These are phyloP conservation scores for Funneliformis caledonium DNA, from an alignment of 371 early-diverging fungal species.

Conservation along the genomic window DNA sequence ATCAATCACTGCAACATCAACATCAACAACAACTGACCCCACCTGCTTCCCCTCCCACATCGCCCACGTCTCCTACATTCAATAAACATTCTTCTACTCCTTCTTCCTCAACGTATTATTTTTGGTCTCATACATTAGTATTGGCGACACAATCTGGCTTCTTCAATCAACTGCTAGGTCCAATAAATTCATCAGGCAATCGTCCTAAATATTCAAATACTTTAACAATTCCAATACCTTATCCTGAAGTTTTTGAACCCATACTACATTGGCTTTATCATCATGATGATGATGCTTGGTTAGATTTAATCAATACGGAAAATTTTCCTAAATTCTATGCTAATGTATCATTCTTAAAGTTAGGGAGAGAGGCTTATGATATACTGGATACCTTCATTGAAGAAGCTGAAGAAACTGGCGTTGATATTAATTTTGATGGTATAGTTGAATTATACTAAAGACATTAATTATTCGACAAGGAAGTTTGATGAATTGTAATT, in stretches of 20 bases:
- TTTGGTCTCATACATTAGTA: constrained; percentile 10
- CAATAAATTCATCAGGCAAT: neutral
- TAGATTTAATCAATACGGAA: constrained; percentile 24
- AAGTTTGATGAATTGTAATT: too few species aligned
- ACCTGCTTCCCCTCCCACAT: neutral
- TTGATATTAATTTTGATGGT: constrained; percentile 23
- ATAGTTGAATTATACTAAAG: constrained; percentile 11
- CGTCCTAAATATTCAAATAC: neutral
- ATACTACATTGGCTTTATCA: constrained; percentile 37
- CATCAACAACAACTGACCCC: neutral
- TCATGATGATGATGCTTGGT: constrained; percentile 37
- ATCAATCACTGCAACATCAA: neutral
- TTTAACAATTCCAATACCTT: constrained; percentile 21
- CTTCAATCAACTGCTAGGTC: constrained; percentile 34
- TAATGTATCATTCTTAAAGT: constrained; percentile 29
- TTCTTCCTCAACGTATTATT: constrained; percentile 8
- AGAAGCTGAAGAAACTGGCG: constrained; percentile 22
- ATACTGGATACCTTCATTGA: constrained; percentile 22
- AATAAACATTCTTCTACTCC: neutral
- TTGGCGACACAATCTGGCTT: constrained; percentile 26
- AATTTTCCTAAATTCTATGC: constrained; percentile 29
- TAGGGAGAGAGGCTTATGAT: constrained; percentile 39
- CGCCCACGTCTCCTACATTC: neutral
- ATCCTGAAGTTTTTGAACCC: constrained; percentile 29
- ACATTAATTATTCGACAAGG: neutral